These are phyloP conservation scores for Tricholomella constricta DNA, from an alignment of 768 basidiomycete species.

Conservation along the genomic window DNA sequence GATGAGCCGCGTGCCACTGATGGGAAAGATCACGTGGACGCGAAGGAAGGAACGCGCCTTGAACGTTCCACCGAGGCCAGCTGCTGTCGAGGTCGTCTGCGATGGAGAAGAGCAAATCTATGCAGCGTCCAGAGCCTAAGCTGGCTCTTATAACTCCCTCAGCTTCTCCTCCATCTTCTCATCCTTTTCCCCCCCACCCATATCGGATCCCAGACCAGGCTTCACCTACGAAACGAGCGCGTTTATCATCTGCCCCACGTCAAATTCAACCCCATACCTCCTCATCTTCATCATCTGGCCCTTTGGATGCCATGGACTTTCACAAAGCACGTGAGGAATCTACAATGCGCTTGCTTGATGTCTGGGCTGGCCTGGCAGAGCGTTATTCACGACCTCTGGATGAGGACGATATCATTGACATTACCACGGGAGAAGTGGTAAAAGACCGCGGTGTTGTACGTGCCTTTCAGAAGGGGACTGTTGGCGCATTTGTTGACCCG, in stretches of 20 bases:
- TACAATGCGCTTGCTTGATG: constrained; percentile 54
- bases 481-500: constrained; percentile 53
- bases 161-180: constrained; percentile 48
- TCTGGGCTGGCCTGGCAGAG: constrained; percentile 70
- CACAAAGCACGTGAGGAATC: constrained; percentile 59
- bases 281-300: constrained; percentile 36
- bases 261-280: constrained; percentile 29
- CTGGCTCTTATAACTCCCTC: constrained; percentile 51
- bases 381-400: constrained; percentile 67
- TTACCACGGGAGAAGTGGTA: constrained; percentile 59
- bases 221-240: constrained; percentile 51
- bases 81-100: background rate
- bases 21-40: constrained; percentile 7
- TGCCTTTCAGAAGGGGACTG: constrained; percentile 40
- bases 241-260: constrained; percentile 48
- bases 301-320: constrained; percentile 39
- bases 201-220: constrained; percentile 32
- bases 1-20: too few relatives aligned
- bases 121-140: constrained; percentile 6
- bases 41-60: constrained; percentile 1
- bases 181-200: constrained; percentile 24
- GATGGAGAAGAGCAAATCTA: constrained; percentile 5
- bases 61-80: background rate
- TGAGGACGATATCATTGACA: constrained; percentile 80
- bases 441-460: constrained; percentile 73